Evolutionary conservation across 805 yeast genomes (phyloP).

Genomic region (Candida nemodendra): DNA sequence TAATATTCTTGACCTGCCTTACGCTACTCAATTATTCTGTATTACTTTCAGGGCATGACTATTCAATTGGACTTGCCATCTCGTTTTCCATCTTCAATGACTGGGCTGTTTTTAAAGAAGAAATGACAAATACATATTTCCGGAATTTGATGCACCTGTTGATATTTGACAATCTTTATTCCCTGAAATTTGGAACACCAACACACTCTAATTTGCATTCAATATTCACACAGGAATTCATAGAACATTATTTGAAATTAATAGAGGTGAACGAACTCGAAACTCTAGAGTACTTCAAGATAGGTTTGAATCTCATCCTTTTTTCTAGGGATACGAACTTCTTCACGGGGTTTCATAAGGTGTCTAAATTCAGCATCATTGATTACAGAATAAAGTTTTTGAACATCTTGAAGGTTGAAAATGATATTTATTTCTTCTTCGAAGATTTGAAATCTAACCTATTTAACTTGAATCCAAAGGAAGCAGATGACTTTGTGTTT

Average conservation of each 20-base stretch:
- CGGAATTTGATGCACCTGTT: constrained; percentile 45
- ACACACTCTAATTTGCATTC: constrained; percentile 22
- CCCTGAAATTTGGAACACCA: constrained; percentile 49
- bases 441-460: constrained; percentile 7
- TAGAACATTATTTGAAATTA: constrained; percentile 14
- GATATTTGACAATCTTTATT: constrained; percentile 50
- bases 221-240: constrained; percentile 20
- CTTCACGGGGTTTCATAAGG: constrained; percentile 13
- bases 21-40: constrained; percentile 53
- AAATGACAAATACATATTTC: constrained; percentile 21
- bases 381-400: constrained; percentile 28
- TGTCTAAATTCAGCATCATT: constrained; percentile 12
- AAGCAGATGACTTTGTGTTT: constrained; percentile 28
- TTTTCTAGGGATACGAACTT: constrained; percentile 19
- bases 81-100: constrained; percentile 58
- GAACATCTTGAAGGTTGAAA: constrained; percentile 23
- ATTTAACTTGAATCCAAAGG: constrained; percentile 6
- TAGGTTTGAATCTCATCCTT: constrained; percentile 26
- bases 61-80: constrained; percentile 55
- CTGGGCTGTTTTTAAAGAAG: constrained; percentile 45
- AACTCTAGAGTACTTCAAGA: constrained; percentile 21
- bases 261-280: constrained; percentile 13
- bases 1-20: constrained; percentile 39
- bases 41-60: constrained; percentile 57
- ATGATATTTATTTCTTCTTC: constrained; percentile 21